Evolutionary conservation across 305 asterid species (phyloP).

Genomic region (Fraxinus platypoda): DNA sequence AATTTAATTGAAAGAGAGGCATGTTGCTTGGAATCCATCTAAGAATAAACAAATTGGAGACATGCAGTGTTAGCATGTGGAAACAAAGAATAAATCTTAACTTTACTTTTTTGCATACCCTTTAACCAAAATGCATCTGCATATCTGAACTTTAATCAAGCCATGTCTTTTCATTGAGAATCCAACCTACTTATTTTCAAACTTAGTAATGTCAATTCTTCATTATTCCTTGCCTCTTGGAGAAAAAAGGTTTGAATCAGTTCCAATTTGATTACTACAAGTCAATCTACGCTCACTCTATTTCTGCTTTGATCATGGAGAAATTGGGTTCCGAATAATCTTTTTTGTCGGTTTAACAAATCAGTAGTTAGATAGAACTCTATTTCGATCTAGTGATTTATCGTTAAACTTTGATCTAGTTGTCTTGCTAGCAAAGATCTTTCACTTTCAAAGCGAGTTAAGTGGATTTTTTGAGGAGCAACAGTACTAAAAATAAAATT

Average conservation of each 20-base stretch:
- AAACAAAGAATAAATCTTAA: background rate
- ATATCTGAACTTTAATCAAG: background rate
- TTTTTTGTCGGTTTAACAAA: background rate
- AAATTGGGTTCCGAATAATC: background rate
- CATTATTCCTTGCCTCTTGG: background rate
- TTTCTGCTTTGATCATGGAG: background rate
- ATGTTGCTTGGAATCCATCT: background rate
- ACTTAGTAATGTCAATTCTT: background rate
- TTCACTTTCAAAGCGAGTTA: background rate
- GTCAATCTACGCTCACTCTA: background rate
- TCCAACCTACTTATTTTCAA: background rate
- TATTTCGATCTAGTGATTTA: no score
- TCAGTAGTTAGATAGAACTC: no score
- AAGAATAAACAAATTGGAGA: background rate
- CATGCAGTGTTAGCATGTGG: background rate
- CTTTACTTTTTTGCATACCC: background rate
- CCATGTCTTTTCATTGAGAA: background rate
- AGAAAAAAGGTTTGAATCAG: background rate
- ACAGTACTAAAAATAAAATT: background rate
- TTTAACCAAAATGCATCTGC: background rate
- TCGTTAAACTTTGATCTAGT: background rate
- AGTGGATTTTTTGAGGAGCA: background rate
- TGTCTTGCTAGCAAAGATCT: no score
- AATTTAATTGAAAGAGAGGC: background rate
- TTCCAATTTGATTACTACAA: background rate